Percentiles rank a stretch among this genome's conserved stretches.
Conservation (phyloP, 2,329 filamentous ascomycete species). For the Paramyrothecium roridum region DNA sequence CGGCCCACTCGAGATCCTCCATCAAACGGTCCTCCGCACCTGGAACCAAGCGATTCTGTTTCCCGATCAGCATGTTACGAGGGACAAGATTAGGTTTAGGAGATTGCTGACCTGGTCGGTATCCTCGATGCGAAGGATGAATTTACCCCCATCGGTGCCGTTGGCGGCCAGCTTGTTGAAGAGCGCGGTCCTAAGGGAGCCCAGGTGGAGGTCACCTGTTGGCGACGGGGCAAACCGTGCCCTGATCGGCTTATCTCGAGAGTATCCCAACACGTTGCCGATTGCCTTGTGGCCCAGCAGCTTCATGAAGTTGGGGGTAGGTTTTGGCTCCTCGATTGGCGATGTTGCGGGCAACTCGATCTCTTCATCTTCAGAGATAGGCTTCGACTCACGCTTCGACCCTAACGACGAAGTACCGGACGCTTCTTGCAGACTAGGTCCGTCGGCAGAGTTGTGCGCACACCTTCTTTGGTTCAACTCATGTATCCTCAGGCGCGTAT, state of each 20-base stretch:
- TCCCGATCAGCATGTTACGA: too few relatives aligned
- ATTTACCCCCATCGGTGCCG: conserved; percentile 77
- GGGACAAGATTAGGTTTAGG: too few relatives aligned
- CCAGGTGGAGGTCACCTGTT: conserved; percentile 89
- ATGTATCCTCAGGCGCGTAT: too few relatives aligned
- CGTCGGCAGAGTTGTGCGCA: too few relatives aligned
- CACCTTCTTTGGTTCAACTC: too few relatives aligned
- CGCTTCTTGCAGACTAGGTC: too few relatives aligned
- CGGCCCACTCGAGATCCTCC: conserved; percentile 82
- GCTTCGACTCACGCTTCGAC: too few relatives aligned
- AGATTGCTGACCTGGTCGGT: conserved; percentile 70
- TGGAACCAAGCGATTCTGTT: conserved; percentile 72
- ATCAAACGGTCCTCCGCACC: conserved; percentile 78
- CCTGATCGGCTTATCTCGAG: conserved; percentile 51
- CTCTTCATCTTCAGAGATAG: too few relatives aligned
- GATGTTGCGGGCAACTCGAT: too few relatives aligned
- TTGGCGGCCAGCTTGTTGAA: conserved; percentile 93
- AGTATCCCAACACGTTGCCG: conserved; percentile 28
- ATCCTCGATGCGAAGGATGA: conserved; percentile 88
- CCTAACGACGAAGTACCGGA: too few relatives aligned
- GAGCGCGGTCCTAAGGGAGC: conserved; percentile 87
- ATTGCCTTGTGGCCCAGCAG: conserved; percentile 5
- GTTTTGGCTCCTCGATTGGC: not conserved
- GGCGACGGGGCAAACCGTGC: conserved; percentile 92
- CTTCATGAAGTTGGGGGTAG: not conserved